Conservation (phyloP, 805 yeast genomes). For the Zygoascus tannicola region DNA sequence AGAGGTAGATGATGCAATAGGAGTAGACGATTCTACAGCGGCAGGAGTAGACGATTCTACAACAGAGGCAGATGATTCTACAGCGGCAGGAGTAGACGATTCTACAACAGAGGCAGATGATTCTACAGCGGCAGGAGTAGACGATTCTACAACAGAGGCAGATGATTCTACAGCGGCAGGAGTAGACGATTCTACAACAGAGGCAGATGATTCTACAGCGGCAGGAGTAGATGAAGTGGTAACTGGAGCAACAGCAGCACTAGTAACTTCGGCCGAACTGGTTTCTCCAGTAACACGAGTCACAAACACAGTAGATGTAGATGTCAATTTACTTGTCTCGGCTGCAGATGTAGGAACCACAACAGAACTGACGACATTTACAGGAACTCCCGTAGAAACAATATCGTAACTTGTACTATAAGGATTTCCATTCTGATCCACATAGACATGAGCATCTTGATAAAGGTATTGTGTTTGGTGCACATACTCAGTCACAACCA, state of each 20-base stretch:
- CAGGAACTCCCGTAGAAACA: slow-evolving; percentile 15
- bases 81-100: slow-evolving; percentile 10
- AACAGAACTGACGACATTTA: slow-evolving; percentile 5
- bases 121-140: slow-evolving; percentile 8
- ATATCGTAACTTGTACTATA: slow-evolving; percentile 15
- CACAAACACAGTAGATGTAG: slow-evolving; percentile 8
- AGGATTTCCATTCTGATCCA: slow-evolving; percentile 21
- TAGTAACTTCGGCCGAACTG: slow-evolving; percentile 8
- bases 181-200: slow-evolving; percentile 10
- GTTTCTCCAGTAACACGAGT: no score
- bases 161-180: slow-evolving; percentile 6
- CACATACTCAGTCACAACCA: slow-evolving; percentile 12
- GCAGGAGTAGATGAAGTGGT: slow-evolving; percentile 9
- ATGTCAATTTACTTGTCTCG: slow-evolving; percentile 5
- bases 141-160: slow-evolving; percentile 10
- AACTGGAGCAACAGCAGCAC: slow-evolving; percentile 10
- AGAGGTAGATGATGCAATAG: slow-evolving; percentile 9
- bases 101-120: slow-evolving; percentile 10
- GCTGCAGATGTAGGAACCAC: slow-evolving; percentile 5
- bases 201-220: slow-evolving; percentile 6
- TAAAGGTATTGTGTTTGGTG: slow-evolving; percentile 17
- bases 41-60: slow-evolving; percentile 11
- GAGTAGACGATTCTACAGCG: slow-evolving; percentile 7
- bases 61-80: slow-evolving; percentile 10
- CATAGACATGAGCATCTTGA: slow-evolving; percentile 19